These are phyloP conservation scores for Xerocomus minutiporus DNA, from an alignment of 1,284 basidiomycete species.

Conservation along the genomic window DNA sequence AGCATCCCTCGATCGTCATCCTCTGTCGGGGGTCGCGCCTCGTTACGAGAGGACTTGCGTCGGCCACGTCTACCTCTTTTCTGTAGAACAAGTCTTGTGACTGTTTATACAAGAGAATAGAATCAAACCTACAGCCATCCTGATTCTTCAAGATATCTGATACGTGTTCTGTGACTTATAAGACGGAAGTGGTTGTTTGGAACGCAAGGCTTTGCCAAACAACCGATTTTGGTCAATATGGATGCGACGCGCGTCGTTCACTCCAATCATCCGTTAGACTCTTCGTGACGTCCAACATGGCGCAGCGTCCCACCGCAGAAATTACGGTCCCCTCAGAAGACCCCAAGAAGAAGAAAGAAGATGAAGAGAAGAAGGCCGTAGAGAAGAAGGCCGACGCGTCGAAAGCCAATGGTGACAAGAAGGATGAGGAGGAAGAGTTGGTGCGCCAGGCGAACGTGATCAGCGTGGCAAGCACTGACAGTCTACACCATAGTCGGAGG, in stretches of 20 bases:
- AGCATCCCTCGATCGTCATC: slow-evolving; percentile 40
- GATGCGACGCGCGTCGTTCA: slow-evolving; percentile 30
- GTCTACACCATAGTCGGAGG: slow-evolving; percentile 68
- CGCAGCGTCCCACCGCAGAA: slow-evolving; percentile 51
- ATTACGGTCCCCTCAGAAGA: slow-evolving; percentile 68
- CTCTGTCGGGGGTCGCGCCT: slow-evolving; percentile 4
- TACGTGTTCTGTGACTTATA: no score
- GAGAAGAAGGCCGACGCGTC: slow-evolving; percentile 46
- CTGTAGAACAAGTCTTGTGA: slow-evolving; percentile 2
- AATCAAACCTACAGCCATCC: slow-evolving; percentile 20
- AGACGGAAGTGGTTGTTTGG: slow-evolving; percentile 27
- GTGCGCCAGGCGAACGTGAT: slow-evolving; percentile 44
- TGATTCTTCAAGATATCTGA: not conserved
- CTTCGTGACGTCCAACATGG: slow-evolving; percentile 38
- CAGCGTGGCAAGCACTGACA: slow-evolving; percentile 9
- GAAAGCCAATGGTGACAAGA: slow-evolving; percentile 61
- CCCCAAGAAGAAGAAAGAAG: slow-evolving; percentile 65
- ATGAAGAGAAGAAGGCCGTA: slow-evolving; percentile 35
- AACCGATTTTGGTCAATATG: slow-evolving; percentile 24
- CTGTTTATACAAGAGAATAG: not conserved
- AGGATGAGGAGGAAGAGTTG: slow-evolving; percentile 78
- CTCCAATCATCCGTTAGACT: slow-evolving; percentile 7
- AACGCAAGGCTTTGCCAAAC: slow-evolving; percentile 33
- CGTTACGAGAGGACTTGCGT: slow-evolving; percentile 6
- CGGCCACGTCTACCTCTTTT: slow-evolving; percentile 13